phyloP scores from a whole-genome alignment of 23 red algal genomes.

The Rhodosorus marinus region DNA sequence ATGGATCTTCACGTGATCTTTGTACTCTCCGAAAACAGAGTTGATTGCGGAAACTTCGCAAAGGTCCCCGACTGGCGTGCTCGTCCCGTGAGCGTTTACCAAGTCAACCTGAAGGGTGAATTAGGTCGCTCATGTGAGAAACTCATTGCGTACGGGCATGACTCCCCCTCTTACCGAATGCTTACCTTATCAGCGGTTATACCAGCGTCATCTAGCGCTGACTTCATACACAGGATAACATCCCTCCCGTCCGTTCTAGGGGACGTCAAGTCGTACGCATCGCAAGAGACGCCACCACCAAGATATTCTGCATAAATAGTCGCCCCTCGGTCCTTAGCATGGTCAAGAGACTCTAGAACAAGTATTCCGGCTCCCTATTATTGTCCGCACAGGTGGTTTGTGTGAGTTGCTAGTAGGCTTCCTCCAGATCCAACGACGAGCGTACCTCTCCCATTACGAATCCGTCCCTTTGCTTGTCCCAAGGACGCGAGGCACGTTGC shows the following conservation, averaged over 20 bases:
- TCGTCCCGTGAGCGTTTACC: conserved; percentile 70
- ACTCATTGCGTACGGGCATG: too few relatives aligned
- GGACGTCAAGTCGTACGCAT: conserved; percentile 63
- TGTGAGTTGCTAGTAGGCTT: too few relatives aligned
- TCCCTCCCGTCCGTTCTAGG: conserved; percentile 20
- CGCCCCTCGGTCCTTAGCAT: conserved; percentile 5
- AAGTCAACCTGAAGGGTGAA: too few relatives aligned
- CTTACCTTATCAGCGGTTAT: too few relatives aligned
- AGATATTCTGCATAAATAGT: conserved; percentile 25
- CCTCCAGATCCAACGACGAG: too few relatives aligned
- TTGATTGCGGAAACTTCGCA: conserved; percentile 35
- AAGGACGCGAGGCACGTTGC: conserved; percentile 21
- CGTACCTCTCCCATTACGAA: conserved; percentile 71
- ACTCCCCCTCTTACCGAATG: conserved; percentile 1
- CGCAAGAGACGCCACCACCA: conserved; percentile 22
- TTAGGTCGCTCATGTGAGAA: too few relatives aligned
- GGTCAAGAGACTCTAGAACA: conserved; percentile 22
- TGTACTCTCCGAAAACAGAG: too few relatives aligned
- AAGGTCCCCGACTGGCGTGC: conserved; percentile 38
- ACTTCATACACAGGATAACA: too few relatives aligned
- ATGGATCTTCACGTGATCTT: too few relatives aligned
- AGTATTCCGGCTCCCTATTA: conserved; percentile 49
- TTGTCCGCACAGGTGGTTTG: too few relatives aligned
- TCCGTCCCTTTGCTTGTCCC: conserved; percentile 26
- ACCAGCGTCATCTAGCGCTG: too few relatives aligned